Percentiles rank a stretch among this genome's conserved stretches.
These are phyloP conservation scores for Pestalotiopsis sp. DNA, from an alignment of 2,329 filamentous ascomycete species.

Conservation along the genomic window DNA sequence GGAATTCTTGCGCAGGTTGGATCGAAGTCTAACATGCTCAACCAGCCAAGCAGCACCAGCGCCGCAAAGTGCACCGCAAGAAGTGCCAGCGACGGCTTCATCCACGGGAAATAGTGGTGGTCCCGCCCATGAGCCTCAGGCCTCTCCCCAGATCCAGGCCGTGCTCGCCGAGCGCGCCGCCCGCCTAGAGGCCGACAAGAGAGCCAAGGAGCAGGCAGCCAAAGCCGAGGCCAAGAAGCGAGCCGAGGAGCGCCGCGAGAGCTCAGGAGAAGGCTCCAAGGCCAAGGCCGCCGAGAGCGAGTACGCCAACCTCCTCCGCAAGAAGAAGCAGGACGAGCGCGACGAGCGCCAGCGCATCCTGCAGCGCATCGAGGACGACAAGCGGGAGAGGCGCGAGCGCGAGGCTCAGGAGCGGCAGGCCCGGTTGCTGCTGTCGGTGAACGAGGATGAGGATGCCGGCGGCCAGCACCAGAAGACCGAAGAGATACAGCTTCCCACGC, in stretches of 20 bases:
- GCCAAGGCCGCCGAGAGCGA: conserved; percentile 37
- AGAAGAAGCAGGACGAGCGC: conserved; percentile 63
- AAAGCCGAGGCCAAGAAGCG: conserved; percentile 47
- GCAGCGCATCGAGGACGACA: conserved; percentile 75
- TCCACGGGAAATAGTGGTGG: background rate
- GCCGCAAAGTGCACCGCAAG: background rate
- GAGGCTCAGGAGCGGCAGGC: conserved; percentile 48
- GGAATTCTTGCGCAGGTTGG: conserved; percentile 63
- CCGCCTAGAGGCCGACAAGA: conserved; percentile 44
- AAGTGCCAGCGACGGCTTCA: no score
- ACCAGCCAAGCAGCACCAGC: conserved; percentile 13
- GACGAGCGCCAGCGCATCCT: conserved; percentile 72
- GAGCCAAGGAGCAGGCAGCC: conserved; percentile 50
- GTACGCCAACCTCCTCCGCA: conserved; percentile 57
- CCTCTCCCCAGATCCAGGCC: conserved; percentile 24
- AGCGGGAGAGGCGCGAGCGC: conserved; percentile 62
- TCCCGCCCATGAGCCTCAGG: background rate
- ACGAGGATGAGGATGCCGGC: conserved; percentile 18
- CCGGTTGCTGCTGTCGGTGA: conserved; percentile 23
- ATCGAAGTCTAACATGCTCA: conserved; percentile 37
- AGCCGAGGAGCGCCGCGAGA: conserved; percentile 33
- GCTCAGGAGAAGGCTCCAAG: conserved; percentile 25
- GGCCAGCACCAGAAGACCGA: background rate
- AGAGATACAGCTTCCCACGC: conserved; percentile 20
- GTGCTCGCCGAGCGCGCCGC: conserved; percentile 54